Conservation (phyloP, 768 basidiomycete genomes). For the Tricholoma bakamatsutake region DNA sequence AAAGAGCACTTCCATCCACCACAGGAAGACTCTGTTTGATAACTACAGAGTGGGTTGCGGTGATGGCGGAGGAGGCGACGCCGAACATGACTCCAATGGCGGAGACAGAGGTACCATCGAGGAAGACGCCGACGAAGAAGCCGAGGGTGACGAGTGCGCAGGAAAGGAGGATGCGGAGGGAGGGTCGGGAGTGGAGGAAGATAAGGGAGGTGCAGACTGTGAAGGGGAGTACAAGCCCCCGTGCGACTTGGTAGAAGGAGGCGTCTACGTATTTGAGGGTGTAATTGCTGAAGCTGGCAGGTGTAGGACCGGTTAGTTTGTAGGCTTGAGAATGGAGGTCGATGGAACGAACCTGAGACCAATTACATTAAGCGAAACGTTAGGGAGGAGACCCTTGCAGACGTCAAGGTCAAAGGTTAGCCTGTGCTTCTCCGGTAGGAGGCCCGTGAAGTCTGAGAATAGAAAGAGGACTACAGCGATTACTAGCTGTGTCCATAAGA, state of each 20-base stretch:
- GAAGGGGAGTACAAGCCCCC: conserved; percentile 89
- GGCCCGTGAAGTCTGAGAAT: conserved; percentile 49
- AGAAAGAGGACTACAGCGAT: conserved; percentile 78
- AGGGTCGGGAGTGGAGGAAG: conserved; percentile 72
- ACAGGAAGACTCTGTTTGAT: conserved; percentile 82
- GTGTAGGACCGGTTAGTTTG: not conserved
- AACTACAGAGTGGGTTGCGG: conserved; percentile 86
- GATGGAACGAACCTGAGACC: conserved; percentile 60
- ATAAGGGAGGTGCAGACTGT: conserved; percentile 85
- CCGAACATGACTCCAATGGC: conserved; percentile 73
- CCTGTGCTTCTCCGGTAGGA: conserved; percentile 52
- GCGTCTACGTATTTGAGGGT: conserved; percentile 92
- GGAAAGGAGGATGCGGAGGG: conserved; percentile 63
- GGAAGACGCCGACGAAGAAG: conserved; percentile 87
- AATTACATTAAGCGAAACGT: conserved; percentile 72
- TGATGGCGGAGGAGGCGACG: conserved; percentile 78
- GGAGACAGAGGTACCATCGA: conserved; percentile 60
- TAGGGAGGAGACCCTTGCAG: conserved; percentile 69
- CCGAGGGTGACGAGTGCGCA: conserved; percentile 83
- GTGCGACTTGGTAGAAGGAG: conserved; percentile 93
- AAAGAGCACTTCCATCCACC: conserved; percentile 79
- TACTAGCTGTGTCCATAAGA: conserved; percentile 73
- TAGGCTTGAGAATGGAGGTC: not conserved
- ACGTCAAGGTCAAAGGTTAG: conserved; percentile 58
- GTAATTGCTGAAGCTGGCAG: conserved; percentile 77